Conservation (phyloP, 2,329 filamentous ascomycete genomes). For the Pestalotiopsis sp. region DNA sequence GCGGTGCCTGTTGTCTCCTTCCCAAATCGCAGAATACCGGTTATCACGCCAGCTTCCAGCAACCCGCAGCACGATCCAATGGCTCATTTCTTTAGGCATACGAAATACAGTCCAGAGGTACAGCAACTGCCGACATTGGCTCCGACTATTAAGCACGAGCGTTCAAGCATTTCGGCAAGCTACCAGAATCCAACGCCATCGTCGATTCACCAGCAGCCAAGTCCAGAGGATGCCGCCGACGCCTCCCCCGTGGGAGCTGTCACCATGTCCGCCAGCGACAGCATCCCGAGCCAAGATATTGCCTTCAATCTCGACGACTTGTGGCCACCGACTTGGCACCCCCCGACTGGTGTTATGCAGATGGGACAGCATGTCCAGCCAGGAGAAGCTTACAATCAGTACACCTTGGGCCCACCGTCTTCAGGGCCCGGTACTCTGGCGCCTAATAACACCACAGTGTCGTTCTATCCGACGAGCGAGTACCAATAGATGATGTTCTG, state of each 20-base stretch:
- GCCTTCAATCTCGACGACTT: slow-evolving; percentile 41
- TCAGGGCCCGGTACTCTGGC: slow-evolving; percentile 18
- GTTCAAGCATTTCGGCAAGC: slow-evolving; percentile 12
- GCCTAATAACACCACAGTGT: slow-evolving; percentile 16
- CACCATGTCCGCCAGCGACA: slow-evolving; percentile 25
- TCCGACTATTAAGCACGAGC: slow-evolving; percentile 22
- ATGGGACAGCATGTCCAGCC: slow-evolving; percentile 16
- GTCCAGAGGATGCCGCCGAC: slow-evolving; percentile 28
- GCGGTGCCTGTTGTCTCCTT: slow-evolving; percentile 25
- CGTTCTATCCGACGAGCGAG: slow-evolving; percentile 22
- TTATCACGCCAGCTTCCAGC: slow-evolving; percentile 29
- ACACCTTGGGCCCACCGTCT: slow-evolving; percentile 19
- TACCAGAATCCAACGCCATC: slow-evolving; percentile 18
- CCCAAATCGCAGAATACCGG: slow-evolving; percentile 27
- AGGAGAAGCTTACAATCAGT: slow-evolving; percentile 20
- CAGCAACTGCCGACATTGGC: slow-evolving; percentile 16
- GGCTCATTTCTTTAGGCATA: slow-evolving; percentile 28
- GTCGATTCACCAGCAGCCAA: slow-evolving; percentile 33
- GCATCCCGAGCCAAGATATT: slow-evolving; percentile 29
- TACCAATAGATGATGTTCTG: slow-evolving; percentile 14
- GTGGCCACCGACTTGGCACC: slow-evolving; percentile 29
- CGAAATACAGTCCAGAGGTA: slow-evolving; percentile 16
- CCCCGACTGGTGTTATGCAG: slow-evolving; percentile 2
- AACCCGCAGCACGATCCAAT: slow-evolving; percentile 29
- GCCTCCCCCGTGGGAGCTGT: slow-evolving; percentile 24